Percentiles rank a stretch among this genome's conserved stretches.
Conservation (phyloP, 2,329 filamentous ascomycete genomes). For the Bipolaris oryzae region DNA sequence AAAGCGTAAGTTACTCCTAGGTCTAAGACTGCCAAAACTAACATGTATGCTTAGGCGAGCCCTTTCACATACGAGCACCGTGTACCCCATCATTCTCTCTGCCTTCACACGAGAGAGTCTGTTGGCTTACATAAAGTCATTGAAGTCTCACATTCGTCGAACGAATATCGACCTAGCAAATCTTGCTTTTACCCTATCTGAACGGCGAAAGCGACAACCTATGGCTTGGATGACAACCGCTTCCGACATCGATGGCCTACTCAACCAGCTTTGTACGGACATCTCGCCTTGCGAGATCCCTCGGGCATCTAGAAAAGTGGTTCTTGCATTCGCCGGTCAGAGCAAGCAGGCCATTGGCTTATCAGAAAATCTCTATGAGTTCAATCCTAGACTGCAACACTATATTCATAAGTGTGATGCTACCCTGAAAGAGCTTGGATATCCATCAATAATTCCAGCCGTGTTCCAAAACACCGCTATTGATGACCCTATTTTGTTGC, state of each 20-base stretch:
- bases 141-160: slow-evolving; percentile 2
- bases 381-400: slow-evolving; percentile 2
- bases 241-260: slow-evolving; percentile 4
- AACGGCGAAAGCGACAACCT: slow-evolving; percentile 11
- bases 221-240: slow-evolving; percentile 8
- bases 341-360: slow-evolving; percentile 10
- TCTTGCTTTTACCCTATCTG: slow-evolving; percentile 11
- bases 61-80: not conserved
- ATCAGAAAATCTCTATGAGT: slow-evolving; percentile 5
- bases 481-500: slow-evolving; percentile 17
- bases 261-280: not conserved
- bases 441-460: slow-evolving; percentile 12
- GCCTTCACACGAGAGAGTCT: slow-evolving; percentile 10
- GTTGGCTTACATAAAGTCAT: not conserved
- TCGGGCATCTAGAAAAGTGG: not conserved
- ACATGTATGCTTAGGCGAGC: not conserved
- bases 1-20: slow-evolving; percentile 2
- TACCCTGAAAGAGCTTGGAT: slow-evolving; percentile 10
- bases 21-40: not conserved
- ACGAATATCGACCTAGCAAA: slow-evolving; percentile 1
- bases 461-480: slow-evolving; percentile 17
- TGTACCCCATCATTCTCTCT: slow-evolving; percentile 5
- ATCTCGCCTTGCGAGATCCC: slow-evolving; percentile 3
- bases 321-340: slow-evolving; percentile 12
- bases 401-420: slow-evolving; percentile 24